Conservation (phyloP, 2,329 filamentous ascomycete genomes). For the Alternaria novae-zelandiae region DNA sequence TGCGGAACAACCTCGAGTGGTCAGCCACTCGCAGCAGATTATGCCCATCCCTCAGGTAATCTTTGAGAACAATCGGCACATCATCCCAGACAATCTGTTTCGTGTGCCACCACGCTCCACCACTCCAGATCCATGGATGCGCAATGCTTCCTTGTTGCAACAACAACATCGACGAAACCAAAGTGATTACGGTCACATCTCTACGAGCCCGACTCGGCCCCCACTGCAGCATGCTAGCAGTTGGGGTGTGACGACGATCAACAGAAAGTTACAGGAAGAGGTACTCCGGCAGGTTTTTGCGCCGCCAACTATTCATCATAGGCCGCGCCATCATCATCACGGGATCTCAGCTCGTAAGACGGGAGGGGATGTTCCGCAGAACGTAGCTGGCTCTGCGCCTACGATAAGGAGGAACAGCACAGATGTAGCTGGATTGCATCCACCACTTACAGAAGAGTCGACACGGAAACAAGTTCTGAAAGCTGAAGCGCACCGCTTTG, state of each 20-base stretch:
- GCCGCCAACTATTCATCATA: conserved; percentile 81
- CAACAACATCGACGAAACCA: conserved; percentile 46
- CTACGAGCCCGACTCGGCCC: conserved; percentile 43
- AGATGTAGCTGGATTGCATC: conserved; percentile 41
- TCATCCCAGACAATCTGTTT: conserved; percentile 84
- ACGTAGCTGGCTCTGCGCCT: conserved; percentile 42
- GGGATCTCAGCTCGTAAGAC: conserved; percentile 61
- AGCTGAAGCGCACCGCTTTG: conserved; percentile 48
- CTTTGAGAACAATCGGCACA: conserved; percentile 92
- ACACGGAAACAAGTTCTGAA: conserved; percentile 53
- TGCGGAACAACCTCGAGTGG: conserved; percentile 53
- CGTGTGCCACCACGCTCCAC: conserved; percentile 60
- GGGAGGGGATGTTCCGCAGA: conserved; percentile 32
- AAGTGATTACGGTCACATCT: conserved; percentile 36
- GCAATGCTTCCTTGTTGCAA: conserved; percentile 35
- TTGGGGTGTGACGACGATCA: conserved; percentile 93
- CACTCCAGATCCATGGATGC: conserved; percentile 47
- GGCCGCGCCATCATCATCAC: conserved; percentile 72
- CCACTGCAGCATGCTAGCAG: conserved; percentile 59
- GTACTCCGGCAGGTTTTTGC: conserved; percentile 92
- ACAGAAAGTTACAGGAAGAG: conserved; percentile 84
- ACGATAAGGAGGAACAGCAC: conserved; percentile 48
- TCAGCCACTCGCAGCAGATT: conserved; percentile 78
- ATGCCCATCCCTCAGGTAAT: conserved; percentile 85
- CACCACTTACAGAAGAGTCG: conserved; percentile 41